Evolutionary conservation across 768 basidiomycete species (phyloP).

Genomic region (Pleurotus salmoneostramineus): DNA sequence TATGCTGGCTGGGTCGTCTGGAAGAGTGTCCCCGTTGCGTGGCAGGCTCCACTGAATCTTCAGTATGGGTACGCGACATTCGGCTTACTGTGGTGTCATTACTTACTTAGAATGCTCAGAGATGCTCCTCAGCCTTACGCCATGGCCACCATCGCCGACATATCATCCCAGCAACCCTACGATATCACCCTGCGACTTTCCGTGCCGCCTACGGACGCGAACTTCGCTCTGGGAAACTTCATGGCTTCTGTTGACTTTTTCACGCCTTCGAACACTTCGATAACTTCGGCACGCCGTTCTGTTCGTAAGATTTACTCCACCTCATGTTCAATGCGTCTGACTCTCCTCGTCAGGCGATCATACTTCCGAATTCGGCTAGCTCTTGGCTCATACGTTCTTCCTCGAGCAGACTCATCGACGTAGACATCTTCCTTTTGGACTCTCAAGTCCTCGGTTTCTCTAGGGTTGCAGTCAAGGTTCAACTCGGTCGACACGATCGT

Average conservation of each 20-base stretch:
- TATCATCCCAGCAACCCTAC: constrained; percentile 66
- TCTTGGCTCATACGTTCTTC: constrained; percentile 29
- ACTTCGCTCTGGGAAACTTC: constrained; percentile 79
- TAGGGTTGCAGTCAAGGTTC: constrained; percentile 52
- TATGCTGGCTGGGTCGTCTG: constrained; percentile 74
- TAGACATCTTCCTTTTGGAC: constrained; percentile 56
- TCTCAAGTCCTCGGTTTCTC: constrained; percentile 47
- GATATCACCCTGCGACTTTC: constrained; percentile 65
- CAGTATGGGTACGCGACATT: constrained; percentile 69
- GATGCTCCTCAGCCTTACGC: constrained; percentile 67
- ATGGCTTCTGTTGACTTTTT: constrained; percentile 67
- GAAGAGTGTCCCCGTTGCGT: constrained; percentile 65
- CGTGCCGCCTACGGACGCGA: constrained; percentile 63
- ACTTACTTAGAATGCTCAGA: constrained; percentile 28
- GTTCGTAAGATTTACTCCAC: constrained; percentile 38
- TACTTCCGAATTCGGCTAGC: constrained; percentile 36
- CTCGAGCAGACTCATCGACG: constrained; percentile 33
- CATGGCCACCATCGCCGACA: constrained; percentile 40
- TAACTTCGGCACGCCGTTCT: constrained; percentile 57
- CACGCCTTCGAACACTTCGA: constrained; percentile 58
- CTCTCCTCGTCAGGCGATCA: constrained; percentile 47
- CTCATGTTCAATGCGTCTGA: constrained; percentile 3
- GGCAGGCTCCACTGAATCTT: constrained; percentile 65
- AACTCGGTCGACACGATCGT: constrained; percentile 68
- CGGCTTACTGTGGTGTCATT: constrained; percentile 6